Evolutionary conservation across 306 rosid genomes (phyloP), one percentile per base, ranked within the genome.

Genomic region (Rosa chinensis): DNA sequence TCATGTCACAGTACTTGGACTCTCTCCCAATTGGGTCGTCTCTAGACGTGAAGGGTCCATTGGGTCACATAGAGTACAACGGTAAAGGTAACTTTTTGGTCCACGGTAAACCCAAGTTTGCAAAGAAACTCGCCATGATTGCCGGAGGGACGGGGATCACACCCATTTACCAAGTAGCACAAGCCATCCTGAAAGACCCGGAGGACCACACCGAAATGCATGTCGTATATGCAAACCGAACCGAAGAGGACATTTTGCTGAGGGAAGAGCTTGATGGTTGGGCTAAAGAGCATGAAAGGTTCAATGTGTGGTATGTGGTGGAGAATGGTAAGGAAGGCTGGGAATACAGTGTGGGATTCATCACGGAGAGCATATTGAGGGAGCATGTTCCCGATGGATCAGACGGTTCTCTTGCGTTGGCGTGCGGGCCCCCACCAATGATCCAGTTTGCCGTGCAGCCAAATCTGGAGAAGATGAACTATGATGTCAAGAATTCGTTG

Each of bases 101-200:
- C 21, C 89, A 79, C 1, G 93, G 94, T 0, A 86, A 88, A 32
- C 83, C 58, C 45, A 87, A 55, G 74, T 92, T 83, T 73, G 93
- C 92, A 0, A 92, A 83, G 72, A 86, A 72, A 80, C 80, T 94
- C 0, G 90, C 93, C 62, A 86, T 94, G 98, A 6, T 94, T 43
- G 94, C 97, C 0, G 97, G 97, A 23, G 98, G 98, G 66, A 89
- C 97, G 2, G 97, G 98, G 58, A 94, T 94, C 82, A 94, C 98
- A 0, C 98, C 98, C 0, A 80, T 94, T 14, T 94, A 89, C 77
- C 97, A 92, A 82, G 89, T 92, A 62, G 92, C 70, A n/a, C 92
- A 92, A 42, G 94, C 94, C 13, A 84, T 94, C 32, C 13, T 94
- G 67, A 89, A 88, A 78, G 94, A 94, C 35, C 88, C 88, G 0